A percentile compares a stretch with the other conserved stretches of the same genome.
phyloP scores from a whole-genome alignment of 2,329 filamentous ascomycete genomes.

The Aspergillus transmontanensis region DNA sequence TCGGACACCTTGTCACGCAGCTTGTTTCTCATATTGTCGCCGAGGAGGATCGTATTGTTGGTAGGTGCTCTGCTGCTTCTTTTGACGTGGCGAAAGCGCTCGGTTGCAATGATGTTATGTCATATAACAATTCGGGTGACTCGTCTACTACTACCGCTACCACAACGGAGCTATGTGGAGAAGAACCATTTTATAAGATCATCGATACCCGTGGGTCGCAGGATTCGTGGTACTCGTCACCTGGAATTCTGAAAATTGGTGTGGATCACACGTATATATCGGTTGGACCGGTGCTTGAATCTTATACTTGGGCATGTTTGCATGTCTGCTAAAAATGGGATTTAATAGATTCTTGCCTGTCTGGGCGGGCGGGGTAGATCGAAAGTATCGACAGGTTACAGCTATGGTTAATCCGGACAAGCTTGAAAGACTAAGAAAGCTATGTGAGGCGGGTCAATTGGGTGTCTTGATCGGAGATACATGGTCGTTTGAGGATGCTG shows the following conservation, averaged over 20 bases:
- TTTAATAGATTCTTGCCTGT: neutral
- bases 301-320: neutral
- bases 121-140: neutral
- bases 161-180: neutral
- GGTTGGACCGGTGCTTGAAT: neutral
- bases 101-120: neutral
- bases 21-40: neutral
- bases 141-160: too few relatives aligned
- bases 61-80: neutral
- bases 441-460: neutral
- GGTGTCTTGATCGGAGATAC: neutral
- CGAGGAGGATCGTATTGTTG: neutral
- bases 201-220: neutral
- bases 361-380: neutral
- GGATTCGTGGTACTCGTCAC: neutral
- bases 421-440: neutral
- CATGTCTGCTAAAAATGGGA: neutral
- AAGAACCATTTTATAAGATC: neutral
- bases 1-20: neutral
- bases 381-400: neutral
- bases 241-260: neutral
- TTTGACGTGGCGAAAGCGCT: neutral
- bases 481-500: neutral
- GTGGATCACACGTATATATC: neutral
- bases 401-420: neutral